Evolutionary conservation across 495 filamentous ascomycete genomes (phyloP), one percentile per base, ranked within the genome.

Genomic region (Bombardia bombarda): DNA sequence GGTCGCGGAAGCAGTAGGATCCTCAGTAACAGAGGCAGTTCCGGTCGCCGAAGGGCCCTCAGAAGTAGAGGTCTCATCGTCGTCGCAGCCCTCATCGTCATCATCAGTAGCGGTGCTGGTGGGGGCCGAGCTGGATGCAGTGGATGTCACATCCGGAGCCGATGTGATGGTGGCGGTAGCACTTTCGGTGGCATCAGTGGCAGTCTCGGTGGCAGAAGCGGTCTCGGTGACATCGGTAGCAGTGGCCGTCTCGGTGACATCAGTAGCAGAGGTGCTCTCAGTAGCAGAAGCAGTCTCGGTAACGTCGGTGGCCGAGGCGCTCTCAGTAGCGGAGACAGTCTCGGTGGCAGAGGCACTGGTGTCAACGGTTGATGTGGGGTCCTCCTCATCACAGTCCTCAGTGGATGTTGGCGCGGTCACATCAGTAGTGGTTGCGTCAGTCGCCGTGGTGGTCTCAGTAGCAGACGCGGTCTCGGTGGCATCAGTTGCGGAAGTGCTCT

Each of bases 61-160:
- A 38, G 32, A n/a, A n/a, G n/a, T n/a, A n/a, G n/a, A n/a, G n/a
- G n/a, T n/a, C n/a, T n/a, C n/a, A n/a, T n/a, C n/a, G n/a, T n/a
- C n/a, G n/a, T n/a, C n/a, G n/a, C n/a, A n/a, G n/a, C n/a, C n/a
- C n/a, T n/a, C n/a, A n/a, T n/a, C n/a, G n/a, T n/a, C n/a, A n/a
- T n/a, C n/a, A n/a, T n/a, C n/a, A n/a, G n/a, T n/a, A n/a, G n/a
- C n/a, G n/a, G n/a, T n/a, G n/a, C n/a, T n/a, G n/a, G n/a, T n/a
- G n/a, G n/a, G n/a, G n/a, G n/a, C n/a, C n/a, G 42, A 45, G 40
- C 40, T 45, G 26, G 30, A 18, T 8, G 12, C 39, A 19, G n/a
- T n/a, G n/a, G n/a, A n/a, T n/a, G n/a, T n/a, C n/a, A n/a, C n/a
- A n/a, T n/a, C n/a, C n/a, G n/a, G n/a, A n/a, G n/a, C n/a, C n/a